A percentile compares a stretch with the other conserved stretches of the same genome.
Conservation (phyloP, 768 basidiomycete genomes). For the Termitomyces sp. region DNA sequence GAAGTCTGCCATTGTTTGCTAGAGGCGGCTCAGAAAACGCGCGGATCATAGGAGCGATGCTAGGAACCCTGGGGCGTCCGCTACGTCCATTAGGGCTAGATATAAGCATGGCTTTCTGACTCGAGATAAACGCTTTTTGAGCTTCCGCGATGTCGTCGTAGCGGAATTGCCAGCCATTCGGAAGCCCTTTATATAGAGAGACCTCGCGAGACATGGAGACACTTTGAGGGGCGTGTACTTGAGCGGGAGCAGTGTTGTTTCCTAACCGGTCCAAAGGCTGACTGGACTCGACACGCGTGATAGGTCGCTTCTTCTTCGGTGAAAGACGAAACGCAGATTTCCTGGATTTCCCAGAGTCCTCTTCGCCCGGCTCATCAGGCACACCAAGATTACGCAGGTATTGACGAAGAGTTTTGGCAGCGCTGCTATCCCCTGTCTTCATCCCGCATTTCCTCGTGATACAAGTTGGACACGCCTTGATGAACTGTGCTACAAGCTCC, state of each 20-base stretch:
- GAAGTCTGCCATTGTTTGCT: not conserved
- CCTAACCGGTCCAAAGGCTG: constrained; percentile 7
- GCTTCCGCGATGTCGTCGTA: constrained; percentile 32
- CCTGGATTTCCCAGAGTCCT: not conserved
- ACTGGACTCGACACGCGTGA: not conserved
- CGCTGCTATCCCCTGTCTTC: constrained; percentile 15
- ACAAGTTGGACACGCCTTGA: constrained; percentile 79
- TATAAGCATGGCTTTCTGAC: constrained; percentile 1
- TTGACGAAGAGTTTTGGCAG: constrained; percentile 16
- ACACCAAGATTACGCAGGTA: constrained; percentile 10
- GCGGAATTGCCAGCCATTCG: constrained; percentile 46
- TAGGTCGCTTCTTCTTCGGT: not conserved
- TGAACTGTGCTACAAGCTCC: constrained; percentile 75
- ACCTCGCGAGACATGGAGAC: constrained; percentile 44
- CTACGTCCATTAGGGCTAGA: constrained; percentile 10
- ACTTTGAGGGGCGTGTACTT: constrained; percentile 14
- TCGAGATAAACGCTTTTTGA: constrained; percentile 22
- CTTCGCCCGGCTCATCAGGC: not conserved
- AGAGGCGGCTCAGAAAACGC: constrained; percentile 7
- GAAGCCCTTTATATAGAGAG: constrained; percentile 43
- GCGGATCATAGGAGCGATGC: constrained; percentile 34
- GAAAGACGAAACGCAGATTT: not conserved
- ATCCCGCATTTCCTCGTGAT: constrained; percentile 40
- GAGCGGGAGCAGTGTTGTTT: constrained; percentile 12
- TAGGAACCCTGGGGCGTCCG: constrained; percentile 35